Base-by-base conservation (phyloP, 352 stramenopile species). In the Pythium pyrilobum region DNA sequence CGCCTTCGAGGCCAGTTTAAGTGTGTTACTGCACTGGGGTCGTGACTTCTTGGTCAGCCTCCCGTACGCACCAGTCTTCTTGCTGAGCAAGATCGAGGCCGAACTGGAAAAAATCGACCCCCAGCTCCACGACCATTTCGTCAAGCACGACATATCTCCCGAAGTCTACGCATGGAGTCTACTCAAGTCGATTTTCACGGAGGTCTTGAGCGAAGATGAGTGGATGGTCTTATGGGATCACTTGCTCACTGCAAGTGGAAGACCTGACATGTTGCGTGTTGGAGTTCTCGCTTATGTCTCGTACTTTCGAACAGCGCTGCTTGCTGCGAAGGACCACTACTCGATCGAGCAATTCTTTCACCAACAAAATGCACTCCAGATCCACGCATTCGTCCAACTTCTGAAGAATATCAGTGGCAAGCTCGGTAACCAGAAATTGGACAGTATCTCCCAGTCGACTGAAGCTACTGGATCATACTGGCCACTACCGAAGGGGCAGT, bases 161-260 rank as follows among this genome's bases (percentile, higher is more conserved):
- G 80, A 92, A 32, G 41, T 77, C 1, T 96, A 83, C 42, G 83
- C 64, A 21, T 97, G 88, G 89, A 89, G 83, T 47, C 68, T 97
- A 32, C 72, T 97, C 6, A 75, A 87, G 46, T 87, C 79, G 13
- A 70, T 93, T 38, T 96, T 97, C 56, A 95, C 81, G 0, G 88
- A 97, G 66, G 88, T 96, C 2, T 56, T 97, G 34, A 84, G 63
- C 40, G 78, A 92, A 53, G 70, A 87, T 36, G 82, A 96, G 52
- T 97, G 89, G 89, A 71, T 96, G 39, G 73, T 69, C 34, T 59
- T 97, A 16, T 96, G 85, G 83, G 90, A 97, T 46, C 69, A 95
- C 52, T 42, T 97, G 1, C 74, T 97, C 24, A 85, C 88, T 15
- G 74, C 69, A 24, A 64, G 74, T 7, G 66, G 93, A 16, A 77